A percentile compares a stretch with the other conserved stretches of the same genome.
phyloP scores from a whole-genome alignment of 306 rosid genomes.

The Cicer cuneatum region DNA sequence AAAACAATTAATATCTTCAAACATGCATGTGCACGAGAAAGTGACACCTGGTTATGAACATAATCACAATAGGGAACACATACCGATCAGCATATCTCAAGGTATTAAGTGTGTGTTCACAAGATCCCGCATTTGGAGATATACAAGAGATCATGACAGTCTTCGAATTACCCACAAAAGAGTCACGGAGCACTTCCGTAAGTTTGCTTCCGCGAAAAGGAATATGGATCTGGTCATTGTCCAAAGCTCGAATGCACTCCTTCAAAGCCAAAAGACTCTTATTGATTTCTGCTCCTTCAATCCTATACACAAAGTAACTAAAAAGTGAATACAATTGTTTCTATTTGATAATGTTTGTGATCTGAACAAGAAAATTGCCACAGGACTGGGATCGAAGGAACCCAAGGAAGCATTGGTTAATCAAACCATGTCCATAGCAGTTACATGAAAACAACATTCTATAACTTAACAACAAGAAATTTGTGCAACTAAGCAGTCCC shows the following conservation, averaged over 20 bases:
- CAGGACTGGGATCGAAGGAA: neutral
- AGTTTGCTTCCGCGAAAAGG: constrained; percentile 99
- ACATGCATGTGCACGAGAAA: constrained; percentile 4
- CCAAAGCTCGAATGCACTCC: constrained; percentile 98
- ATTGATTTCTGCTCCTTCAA: constrained; percentile 97
- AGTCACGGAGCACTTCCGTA: constrained; percentile 98
- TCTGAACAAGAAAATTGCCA: constrained; percentile 23
- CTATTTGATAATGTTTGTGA: neutral
- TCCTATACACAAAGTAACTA: constrained; percentile 57
- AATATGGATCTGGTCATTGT: constrained; percentile 96
- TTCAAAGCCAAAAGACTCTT: constrained; percentile 97
- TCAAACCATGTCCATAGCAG: constrained; percentile 2
- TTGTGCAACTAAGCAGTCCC: neutral
- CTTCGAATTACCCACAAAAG: constrained; percentile 95
- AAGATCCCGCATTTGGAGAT: constrained; percentile 97
- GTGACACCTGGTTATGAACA: constrained; percentile 9
- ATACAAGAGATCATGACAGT: constrained; percentile 98
- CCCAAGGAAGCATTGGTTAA: neutral
- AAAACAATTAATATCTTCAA: constrained; percentile 44
- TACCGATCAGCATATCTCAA: constrained; percentile 98
- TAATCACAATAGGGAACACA: constrained; percentile 36
- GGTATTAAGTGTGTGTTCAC: constrained; percentile 96
- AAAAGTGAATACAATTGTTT: constrained; percentile 11
- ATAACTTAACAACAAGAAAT: neutral
- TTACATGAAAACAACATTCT: neutral